Base-by-base conservation (phyloP, 2,329 filamentous ascomycete species). In the Nigrospora osmanthi region DNA sequence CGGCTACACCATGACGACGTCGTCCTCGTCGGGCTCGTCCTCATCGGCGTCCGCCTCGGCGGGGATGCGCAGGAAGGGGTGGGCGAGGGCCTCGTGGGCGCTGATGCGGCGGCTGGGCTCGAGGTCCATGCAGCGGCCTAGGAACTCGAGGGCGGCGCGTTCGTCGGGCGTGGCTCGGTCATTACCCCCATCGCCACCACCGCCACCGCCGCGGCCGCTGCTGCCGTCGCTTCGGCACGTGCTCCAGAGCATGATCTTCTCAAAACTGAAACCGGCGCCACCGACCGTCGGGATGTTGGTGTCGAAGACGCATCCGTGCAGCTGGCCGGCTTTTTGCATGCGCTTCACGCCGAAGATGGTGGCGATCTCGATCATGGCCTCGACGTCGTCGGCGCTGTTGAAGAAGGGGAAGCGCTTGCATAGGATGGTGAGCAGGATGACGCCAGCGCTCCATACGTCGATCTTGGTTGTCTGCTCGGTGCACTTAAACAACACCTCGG, bases 311-410 rank as follows among this genome's bases (percentile, higher is more conserved):
- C 90, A 87, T 2, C 93, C 93, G 59, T 98, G 93, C 42, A 95
- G 72, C 15, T 89, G 71, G 1, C 88, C 89, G 3, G 85, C 87
- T 32, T 79, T 72, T 59, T 85, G 87, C 91, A 98, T 97, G 47
- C 83, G 81, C 59, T 79, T 83, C 36, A 76, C 76, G 41, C 93
- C 93, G 62, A 97, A 96, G 49, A 98, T 95, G 47, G 89, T 95
- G 33, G 90, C 87, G 53, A 98, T 94, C 65, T 98, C 93, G 54
- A 98, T 91, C 77, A 96, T 85, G 42, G 93, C 93, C 60, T 98
- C 93, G 40, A 98, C 86, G 57, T 98, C 93, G 62, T 98, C 93
- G n/a, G 89, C 85, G 38, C 88, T 95, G 67, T 98, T 96, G 75
- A 98, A 98, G 67, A 98, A 98, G 1, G 93, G 93, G 57, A 98